Percentiles rank a stretch among this genome's conserved stretches.
phyloP scores from a whole-genome alignment of 139 green algal genomes.

The Tetraselmis chui region DNA sequence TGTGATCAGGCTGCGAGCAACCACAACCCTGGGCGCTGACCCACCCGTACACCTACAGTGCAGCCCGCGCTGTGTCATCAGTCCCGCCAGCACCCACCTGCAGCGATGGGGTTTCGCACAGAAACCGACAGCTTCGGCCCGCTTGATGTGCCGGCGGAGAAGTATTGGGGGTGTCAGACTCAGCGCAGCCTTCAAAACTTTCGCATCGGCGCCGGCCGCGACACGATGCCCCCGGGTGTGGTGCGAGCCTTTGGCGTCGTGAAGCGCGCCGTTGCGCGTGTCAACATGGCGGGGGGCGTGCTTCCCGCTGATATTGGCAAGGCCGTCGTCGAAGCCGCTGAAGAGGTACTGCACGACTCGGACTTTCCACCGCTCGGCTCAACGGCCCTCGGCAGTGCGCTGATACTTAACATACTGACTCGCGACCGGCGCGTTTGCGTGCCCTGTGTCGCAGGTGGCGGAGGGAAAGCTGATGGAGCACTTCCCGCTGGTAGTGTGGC shows the following conservation, averaged over 20 bases:
- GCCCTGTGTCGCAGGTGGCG: constrained; percentile 62
- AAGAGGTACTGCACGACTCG: no score
- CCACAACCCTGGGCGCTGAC: no score
- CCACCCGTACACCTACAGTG: no score
- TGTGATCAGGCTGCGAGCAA: no score
- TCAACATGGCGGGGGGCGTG: constrained; percentile 15
- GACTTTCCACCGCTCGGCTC: no score
- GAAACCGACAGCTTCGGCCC: constrained; percentile 82
- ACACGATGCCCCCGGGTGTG: constrained; percentile 88
- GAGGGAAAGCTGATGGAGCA: constrained; percentile 79
- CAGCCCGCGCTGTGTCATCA: no score
- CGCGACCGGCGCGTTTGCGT: no score
- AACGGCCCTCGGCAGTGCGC: no score
- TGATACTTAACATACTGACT: no score
- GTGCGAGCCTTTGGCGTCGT: constrained; percentile 85
- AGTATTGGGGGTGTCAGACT: constrained; percentile 97
- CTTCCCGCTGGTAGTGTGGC: constrained; percentile 91
- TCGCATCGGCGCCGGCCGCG: constrained; percentile 80
- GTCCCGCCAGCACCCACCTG: no score
- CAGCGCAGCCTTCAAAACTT: constrained; percentile 94
- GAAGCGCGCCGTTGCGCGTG: constrained; percentile 80
- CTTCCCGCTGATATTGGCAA: constrained; percentile 2
- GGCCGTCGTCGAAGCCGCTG: constrained; percentile 6
- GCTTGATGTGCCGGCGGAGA: constrained; percentile 78
- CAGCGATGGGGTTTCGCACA: constrained; percentile 25